These are phyloP conservation scores for Talaromyces thailandensis DNA, from an alignment of 495 filamentous ascomycete species.

Conservation along the genomic window DNA sequence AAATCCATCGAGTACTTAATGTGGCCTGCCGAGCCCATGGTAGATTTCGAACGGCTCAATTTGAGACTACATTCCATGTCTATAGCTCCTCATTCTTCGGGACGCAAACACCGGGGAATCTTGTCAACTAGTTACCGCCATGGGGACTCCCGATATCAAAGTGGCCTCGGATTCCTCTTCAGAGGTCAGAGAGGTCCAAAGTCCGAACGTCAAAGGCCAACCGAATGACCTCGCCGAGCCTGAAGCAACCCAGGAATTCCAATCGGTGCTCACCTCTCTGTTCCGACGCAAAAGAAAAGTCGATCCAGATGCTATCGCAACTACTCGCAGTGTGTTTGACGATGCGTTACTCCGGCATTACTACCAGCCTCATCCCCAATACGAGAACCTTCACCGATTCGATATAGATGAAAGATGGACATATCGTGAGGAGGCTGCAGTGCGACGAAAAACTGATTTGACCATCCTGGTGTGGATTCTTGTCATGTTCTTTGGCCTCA, in stretches of 20 bases:
- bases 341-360: conserved; percentile 31
- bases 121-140: not conserved
- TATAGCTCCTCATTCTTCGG: not conserved
- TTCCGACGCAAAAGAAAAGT: conserved; percentile 4
- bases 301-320: conserved; percentile 45
- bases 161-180: not conserved
- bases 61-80: not conserved
- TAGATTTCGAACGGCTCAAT: not conserved
- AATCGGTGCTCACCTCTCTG: conserved; percentile 8
- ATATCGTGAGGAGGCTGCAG: conserved; percentile 29
- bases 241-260: conserved; percentile 2
- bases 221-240: conserved; percentile 9
- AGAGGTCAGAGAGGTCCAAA: not conserved
- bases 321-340: conserved; percentile 39
- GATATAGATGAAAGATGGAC: conserved; percentile 37
- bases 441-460: conserved; percentile 26
- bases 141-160: not conserved
- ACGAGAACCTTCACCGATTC: conserved; percentile 32
- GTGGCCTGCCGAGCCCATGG: not conserved
- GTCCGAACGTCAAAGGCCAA: conserved; percentile 8
- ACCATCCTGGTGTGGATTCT: conserved; percentile 50
- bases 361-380: conserved; percentile 31
- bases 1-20: not conserved
- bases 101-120: not conserved
- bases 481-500: conserved; percentile 69